Base-by-base conservation (phyloP, 2,329 filamentous ascomycete species). In the Endocalyx cinctus region DNA sequence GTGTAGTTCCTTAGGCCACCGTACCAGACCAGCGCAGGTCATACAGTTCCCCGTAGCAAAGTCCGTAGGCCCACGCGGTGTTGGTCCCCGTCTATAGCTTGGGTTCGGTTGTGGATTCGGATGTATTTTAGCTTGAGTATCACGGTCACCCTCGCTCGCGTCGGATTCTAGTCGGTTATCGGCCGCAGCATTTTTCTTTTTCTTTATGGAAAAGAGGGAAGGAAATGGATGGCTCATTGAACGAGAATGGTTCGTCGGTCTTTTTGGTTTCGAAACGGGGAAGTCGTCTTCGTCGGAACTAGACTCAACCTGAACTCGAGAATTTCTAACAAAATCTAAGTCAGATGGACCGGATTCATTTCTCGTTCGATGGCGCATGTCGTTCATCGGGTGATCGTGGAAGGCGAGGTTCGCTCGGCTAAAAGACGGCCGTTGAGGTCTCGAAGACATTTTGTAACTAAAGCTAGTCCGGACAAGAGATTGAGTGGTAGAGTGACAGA, bases 151-250 rank as follows among this genome's bases (percentile, higher is more conserved):
- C 20, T 63, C 59, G 4, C 63, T 64, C 31, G 69, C 68, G 29
- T 64, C 60, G 30, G 54, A 48, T 35, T 48, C 45, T 17, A 37
- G 39, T 31, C 38, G 48, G 33, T 54, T 42, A 38, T 50, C 57
- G 46, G 54, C 50, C 44, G 66, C 43, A 35, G 56, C 57, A 50
- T 66, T 58, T 48, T 70, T 72, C 60, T 75, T 79, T 52, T 77
- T 79, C 42, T 64, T 70, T 41, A 64, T 62, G 19, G 74, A 70
- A 52, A 89, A 86, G 19, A 88, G 61, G 13, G 78, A 80, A 6
- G 84, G 82, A 44, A 90, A 84, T 10, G 86, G 85, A 51, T 90
- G 82, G 68, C 86, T 92, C 65, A 84, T 76, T 35, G 86, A 89
- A 34, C 84, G 78, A 17, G 64, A 62, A 58, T 82, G 77, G 27